Conservation (phyloP, 352 stramenopile genomes). For the Blastocystis sp. region DNA sequence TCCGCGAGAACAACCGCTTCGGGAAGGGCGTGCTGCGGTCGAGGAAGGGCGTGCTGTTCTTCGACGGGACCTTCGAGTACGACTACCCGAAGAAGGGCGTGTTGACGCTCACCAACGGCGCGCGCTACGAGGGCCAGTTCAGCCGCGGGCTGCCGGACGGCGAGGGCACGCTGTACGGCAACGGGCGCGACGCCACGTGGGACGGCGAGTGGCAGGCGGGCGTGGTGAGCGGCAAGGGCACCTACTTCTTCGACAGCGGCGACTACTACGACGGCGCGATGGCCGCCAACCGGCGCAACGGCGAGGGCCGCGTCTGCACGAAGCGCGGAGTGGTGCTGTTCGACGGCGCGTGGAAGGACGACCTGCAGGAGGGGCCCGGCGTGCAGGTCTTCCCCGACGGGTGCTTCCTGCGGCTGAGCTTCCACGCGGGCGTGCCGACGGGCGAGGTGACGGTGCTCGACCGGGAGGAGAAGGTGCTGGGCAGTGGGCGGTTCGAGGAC, state of each 20-base stretch:
- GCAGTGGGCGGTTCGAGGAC: neutral
- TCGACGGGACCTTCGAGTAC: slow-evolving; percentile 14
- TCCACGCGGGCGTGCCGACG: neutral
- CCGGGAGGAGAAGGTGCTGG: neutral
- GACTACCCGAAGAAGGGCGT: slow-evolving; percentile 34
- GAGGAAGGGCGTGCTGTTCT: slow-evolving; percentile 20
- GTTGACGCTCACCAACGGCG: slow-evolving; percentile 33
- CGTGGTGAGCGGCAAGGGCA: slow-evolving; percentile 13
- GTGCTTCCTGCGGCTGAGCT: slow-evolving; percentile 12
- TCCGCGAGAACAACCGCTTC: slow-evolving; percentile 8
- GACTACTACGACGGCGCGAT: slow-evolving; percentile 47
- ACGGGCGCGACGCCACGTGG: slow-evolving; percentile 22
- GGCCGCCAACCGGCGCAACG: neutral
- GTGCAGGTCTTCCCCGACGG: neutral
- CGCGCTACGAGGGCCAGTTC: slow-evolving; percentile 36
- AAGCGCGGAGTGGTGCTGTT: slow-evolving; percentile 23
- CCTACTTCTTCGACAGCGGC: slow-evolving; percentile 56
- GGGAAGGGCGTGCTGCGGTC: slow-evolving; percentile 15
- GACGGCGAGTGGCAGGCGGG: slow-evolving; percentile 18
- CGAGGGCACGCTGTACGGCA: slow-evolving; percentile 40
- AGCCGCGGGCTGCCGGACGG: slow-evolving; percentile 1
- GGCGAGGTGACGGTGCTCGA: neutral
- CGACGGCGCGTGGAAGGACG: slow-evolving; percentile 22
- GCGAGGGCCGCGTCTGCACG: neutral
- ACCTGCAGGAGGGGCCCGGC: neutral